Percentiles rank a stretch among this genome's conserved stretches.
phyloP scores from a whole-genome alignment of 495 filamentous ascomycete genomes.

The Oleoguttula mirabilis region DNA sequence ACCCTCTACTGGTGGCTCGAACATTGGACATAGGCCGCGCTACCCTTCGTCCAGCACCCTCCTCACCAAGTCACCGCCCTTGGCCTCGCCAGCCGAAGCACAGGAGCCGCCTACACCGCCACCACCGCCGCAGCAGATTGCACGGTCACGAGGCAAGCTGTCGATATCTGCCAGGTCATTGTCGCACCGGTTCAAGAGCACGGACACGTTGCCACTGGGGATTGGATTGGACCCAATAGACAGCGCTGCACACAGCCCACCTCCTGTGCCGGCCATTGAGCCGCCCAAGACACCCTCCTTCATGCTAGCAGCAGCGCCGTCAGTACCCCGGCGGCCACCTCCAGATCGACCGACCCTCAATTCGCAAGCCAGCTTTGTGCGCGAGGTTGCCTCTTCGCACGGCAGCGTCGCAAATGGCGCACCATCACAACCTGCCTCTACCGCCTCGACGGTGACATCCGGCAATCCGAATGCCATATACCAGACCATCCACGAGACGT shows the following conservation, averaged over 20 bases:
- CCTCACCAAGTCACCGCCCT: constrained; percentile 8
- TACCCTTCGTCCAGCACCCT: constrained; percentile 15
- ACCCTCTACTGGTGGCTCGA: constrained; percentile 1
- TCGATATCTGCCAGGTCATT: constrained; percentile 13
- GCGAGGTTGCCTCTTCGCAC: constrained; percentile 6
- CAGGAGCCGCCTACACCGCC: constrained; percentile 1
- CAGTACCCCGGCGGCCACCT: constrained; percentile 6
- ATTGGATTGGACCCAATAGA: not conserved
- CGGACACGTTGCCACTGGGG: constrained; percentile 1
- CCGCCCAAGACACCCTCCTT: not conserved
- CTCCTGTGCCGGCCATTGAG: not conserved
- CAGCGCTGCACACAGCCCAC: not conserved
- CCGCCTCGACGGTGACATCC: constrained; percentile 19
- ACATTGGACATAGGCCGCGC: constrained; percentile 10
- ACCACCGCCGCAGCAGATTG: not conserved
- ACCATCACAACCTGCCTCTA: not conserved
- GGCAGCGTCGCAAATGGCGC: not conserved
- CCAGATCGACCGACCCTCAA: constrained; percentile 5
- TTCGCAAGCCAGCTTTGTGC: constrained; percentile 9
- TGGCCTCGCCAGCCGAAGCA: constrained; percentile 11
- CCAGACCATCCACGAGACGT: constrained; percentile 79
- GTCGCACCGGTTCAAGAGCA: constrained; percentile 15
- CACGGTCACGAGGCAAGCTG: constrained; percentile 9
- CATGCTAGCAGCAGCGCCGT: constrained; percentile 11
- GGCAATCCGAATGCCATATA: constrained; percentile 58